A percentile compares a stretch with the other conserved stretches of the same genome.
Evolutionary conservation across 768 basidiomycete genomes (phyloP).

Genomic region (Chiua virens): DNA sequence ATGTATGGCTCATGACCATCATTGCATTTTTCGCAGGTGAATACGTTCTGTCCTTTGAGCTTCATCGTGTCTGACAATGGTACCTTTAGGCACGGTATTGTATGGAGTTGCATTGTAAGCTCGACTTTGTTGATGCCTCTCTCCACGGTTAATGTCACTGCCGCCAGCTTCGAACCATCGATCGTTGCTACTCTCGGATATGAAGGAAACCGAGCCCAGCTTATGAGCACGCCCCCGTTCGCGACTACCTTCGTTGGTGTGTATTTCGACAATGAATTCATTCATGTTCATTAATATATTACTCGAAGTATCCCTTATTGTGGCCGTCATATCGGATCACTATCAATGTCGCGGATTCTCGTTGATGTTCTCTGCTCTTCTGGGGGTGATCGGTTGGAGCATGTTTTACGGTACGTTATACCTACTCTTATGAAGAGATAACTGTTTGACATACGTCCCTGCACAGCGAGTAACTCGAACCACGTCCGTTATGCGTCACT

Average conservation of each 20-base stretch:
- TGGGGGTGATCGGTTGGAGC: constrained; percentile 35
- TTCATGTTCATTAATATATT: not conserved
- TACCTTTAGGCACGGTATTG: constrained; percentile 15
- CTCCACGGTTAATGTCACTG: constrained; percentile 38
- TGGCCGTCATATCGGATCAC: constrained; percentile 52
- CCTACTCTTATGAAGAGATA: not conserved
- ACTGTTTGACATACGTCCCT: not conserved
- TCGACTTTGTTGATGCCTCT: constrained; percentile 22
- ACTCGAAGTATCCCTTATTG: constrained; percentile 35
- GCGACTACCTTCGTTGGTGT: constrained; percentile 47
- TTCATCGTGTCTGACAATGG: not conserved
- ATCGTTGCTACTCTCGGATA: constrained; percentile 67
- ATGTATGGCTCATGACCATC: constrained; percentile 52
- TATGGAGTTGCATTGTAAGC: constrained; percentile 26
- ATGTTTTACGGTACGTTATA: constrained; percentile 3
- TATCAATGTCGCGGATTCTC: constrained; percentile 51
- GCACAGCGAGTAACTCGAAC: constrained; percentile 29
- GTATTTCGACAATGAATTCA: constrained; percentile 12
- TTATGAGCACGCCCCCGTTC: constrained; percentile 62
- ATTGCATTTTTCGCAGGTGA: constrained; percentile 54
- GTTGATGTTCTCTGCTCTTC: constrained; percentile 43
- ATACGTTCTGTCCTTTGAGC: constrained; percentile 7
- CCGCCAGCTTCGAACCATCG: constrained; percentile 64
- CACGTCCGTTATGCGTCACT: constrained; percentile 54
- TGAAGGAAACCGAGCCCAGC: constrained; percentile 50